Evolutionary conservation across 345 rosid species (phyloP), one percentile per base, ranked within the genome.

Genomic region (Melaleuca quinquenervia): DNA sequence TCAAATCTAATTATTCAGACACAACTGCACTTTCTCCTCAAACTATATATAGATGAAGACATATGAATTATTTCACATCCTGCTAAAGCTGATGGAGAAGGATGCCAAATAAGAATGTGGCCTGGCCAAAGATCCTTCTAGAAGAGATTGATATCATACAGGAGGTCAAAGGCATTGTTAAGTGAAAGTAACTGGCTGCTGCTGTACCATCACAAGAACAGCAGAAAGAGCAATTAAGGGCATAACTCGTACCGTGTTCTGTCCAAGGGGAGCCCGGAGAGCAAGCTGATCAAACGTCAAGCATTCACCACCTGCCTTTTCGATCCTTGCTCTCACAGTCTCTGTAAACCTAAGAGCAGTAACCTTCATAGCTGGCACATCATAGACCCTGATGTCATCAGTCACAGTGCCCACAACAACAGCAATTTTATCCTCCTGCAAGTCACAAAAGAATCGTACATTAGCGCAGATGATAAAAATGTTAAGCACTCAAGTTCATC

Each of bases 251-350:
- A 97, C 99, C 85, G 98, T 97, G 96, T 97, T 97, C 91, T 97
- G 98, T 14, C 99, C 99, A 89, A 97, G 89, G 3, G 99, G 99
- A 85, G 98, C 98, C 88, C 94, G 92, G 83, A 96, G 92, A 84
- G 99, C 96, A 50, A 97, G 98, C 91, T 97, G 98, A 52, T 96
- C 99, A 86, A 98, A 96, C 48, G 99, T 98, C 83, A 95, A 87
- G 91, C 99, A 98, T 89, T 98, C 98, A 58, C 99, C 98, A 11
- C 99, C 99, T 15, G 99, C 99, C 90, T 95, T 95, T 93, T 94
- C 99, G 56, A 98, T 98, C 88, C 99, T 92, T 48, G 98, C 99
- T 75, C 99, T 94, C 0, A 95, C 98, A 8, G 96, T 95, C 89
- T 98, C 98, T 1, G 98, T 95, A 86, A 98, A 96, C 89, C 95